A percentile compares a stretch with the other conserved stretches of the same genome.
Evolutionary conservation across 495 filamentous ascomycete genomes (phyloP).

Genomic region (Penicillium coprophilum): DNA sequence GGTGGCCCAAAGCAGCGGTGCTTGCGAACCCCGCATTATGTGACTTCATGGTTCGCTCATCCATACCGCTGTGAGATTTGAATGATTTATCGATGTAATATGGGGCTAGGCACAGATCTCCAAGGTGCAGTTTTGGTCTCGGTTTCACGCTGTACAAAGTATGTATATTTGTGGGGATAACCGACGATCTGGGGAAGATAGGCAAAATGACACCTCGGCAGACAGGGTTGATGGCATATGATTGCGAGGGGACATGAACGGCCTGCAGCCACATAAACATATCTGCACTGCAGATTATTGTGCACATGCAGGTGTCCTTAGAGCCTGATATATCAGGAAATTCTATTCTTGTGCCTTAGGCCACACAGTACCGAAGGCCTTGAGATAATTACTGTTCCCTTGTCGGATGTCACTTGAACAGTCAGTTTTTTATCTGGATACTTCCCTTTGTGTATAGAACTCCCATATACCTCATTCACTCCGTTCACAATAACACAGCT

Average conservation of each 20-base stretch:
- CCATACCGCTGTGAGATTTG: not conserved
- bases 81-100: not conserved
- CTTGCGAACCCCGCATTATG: conserved; percentile 35
- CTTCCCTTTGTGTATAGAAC: not conserved
- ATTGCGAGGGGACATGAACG: conserved; percentile 1
- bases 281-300: not conserved
- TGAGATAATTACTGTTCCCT: not conserved
- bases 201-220: conserved; percentile 6
- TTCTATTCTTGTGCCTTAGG: not conserved
- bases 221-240: conserved; percentile 3
- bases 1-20: conserved; percentile 25
- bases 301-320: not conserved
- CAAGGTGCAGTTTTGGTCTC: not conserved
- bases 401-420: not conserved
- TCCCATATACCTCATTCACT: not conserved
- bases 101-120: not conserved
- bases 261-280: not conserved
- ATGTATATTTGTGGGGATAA: not conserved
- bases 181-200: conserved; percentile 3
- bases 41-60: conserved; percentile 15
- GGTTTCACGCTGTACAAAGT: conserved; percentile 3
- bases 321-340: not conserved
- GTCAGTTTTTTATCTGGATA: not conserved
- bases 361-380: not conserved
- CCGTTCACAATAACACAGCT: not conserved